These are phyloP conservation scores for Pogostemon cablin DNA, from an alignment of 257 asterid species.

Conservation along the genomic window DNA sequence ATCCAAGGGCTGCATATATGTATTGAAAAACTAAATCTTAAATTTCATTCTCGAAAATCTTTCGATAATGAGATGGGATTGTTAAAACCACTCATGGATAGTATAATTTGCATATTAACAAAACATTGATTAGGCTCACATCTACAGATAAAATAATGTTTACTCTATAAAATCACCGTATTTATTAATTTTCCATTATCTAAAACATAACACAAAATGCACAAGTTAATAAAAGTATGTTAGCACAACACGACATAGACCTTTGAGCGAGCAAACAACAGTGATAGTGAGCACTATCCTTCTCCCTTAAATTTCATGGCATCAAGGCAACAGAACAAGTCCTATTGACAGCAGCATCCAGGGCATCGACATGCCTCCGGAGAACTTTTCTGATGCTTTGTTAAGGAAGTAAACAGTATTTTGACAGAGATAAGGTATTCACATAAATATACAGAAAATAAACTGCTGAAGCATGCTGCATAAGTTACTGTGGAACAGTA, in stretches of 20 bases:
- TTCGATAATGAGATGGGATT: too few species aligned
- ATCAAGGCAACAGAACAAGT: slow-evolving; percentile 61
- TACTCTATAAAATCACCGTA: too few species aligned
- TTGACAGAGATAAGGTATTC: not conserved
- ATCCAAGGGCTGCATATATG: too few species aligned
- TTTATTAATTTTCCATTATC: not conserved
- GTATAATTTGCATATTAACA: too few species aligned
- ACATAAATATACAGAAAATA: not conserved
- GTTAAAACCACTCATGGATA: too few species aligned
- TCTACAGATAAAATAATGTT: too few species aligned
- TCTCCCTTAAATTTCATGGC: slow-evolving; percentile 17
- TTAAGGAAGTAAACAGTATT: slow-evolving; percentile 48
- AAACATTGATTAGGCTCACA: too few species aligned
- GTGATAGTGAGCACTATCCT: not conserved
- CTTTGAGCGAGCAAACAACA: not conserved
- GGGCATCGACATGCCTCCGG: slow-evolving; percentile 79
- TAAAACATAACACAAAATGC: not conserved
- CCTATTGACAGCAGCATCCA: slow-evolving; percentile 78
- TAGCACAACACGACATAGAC: not conserved
- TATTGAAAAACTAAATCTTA: too few species aligned
- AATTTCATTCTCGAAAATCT: too few species aligned
- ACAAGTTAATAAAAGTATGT: not conserved
- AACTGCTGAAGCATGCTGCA: not conserved
- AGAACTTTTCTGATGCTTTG: slow-evolving; percentile 61
- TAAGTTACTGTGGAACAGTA: not conserved